Conservation (phyloP, 768 basidiomycete genomes). For the Mycena kentingensis region DNA sequence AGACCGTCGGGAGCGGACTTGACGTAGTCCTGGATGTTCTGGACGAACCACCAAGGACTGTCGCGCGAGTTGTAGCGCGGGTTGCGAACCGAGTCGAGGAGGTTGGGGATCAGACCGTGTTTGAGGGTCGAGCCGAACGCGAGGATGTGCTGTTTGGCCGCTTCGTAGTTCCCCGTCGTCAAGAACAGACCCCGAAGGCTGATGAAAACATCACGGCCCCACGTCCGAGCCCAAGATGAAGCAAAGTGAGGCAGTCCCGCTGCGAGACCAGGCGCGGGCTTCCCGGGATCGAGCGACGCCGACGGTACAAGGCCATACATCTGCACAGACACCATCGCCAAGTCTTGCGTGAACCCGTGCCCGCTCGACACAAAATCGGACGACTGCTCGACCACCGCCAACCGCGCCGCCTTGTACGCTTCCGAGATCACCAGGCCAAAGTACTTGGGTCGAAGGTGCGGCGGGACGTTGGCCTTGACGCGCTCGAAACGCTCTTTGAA, state of each 20-base stretch:
- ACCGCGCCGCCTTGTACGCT: conserved; percentile 90
- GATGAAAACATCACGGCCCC: conserved; percentile 96
- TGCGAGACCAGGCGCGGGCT: conserved; percentile 78
- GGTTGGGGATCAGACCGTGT: conserved; percentile 94
- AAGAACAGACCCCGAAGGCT: conserved; percentile 91
- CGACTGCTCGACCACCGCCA: conserved; percentile 80
- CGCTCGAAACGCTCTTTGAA: conserved; percentile 84
- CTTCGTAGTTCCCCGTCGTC: conserved; percentile 86
- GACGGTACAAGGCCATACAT: conserved; percentile 92
- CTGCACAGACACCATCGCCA: conserved; percentile 83
- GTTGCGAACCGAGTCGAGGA: conserved; percentile 84
- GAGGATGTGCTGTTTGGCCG: conserved; percentile 86
- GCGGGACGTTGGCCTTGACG: conserved; percentile 71
- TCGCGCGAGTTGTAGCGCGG: conserved; percentile 96
- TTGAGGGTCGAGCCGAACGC: conserved; percentile 92
- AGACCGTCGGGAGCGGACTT: conserved; percentile 81
- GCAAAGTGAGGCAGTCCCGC: conserved; percentile 96
- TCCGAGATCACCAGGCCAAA: conserved; percentile 90
- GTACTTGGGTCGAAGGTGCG: conserved; percentile 93
- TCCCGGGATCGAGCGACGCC: conserved; percentile 80
- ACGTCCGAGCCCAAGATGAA: conserved; percentile 91
- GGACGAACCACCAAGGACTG: conserved; percentile 99
- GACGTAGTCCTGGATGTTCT: conserved; percentile 96
- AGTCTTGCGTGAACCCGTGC: conserved; percentile 85
- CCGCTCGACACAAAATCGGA: conserved; percentile 86